These are phyloP conservation scores for Penicillium nordicum DNA, from an alignment of 2,329 filamentous ascomycete species.

Conservation along the genomic window DNA sequence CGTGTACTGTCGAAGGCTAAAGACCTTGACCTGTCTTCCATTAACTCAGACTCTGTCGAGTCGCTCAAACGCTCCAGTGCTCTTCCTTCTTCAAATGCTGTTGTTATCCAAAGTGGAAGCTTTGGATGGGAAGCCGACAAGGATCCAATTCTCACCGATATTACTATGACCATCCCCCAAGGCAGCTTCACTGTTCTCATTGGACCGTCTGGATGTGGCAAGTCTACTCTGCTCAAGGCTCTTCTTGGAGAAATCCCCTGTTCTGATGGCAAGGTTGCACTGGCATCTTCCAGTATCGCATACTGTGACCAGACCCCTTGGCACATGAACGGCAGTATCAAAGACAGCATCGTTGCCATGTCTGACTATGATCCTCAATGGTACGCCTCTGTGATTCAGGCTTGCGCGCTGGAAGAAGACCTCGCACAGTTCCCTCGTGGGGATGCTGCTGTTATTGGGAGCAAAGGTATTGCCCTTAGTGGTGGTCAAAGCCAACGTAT, in stretches of 20 bases:
- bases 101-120: conserved; percentile 44
- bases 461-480: conserved; percentile 51
- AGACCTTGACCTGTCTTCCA: conserved; percentile 25
- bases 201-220: conserved; percentile 53
- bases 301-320: conserved; percentile 44
- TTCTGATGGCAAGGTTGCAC: conserved; percentile 32
- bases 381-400: conserved; percentile 37
- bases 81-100: conserved; percentile 24
- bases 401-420: conserved; percentile 41
- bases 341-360: conserved; percentile 40
- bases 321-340: conserved; percentile 42
- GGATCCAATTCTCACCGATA: conserved; percentile 40
- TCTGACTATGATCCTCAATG: conserved; percentile 36
- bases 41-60: conserved; percentile 22
- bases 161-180: conserved; percentile 42
- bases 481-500: conserved; percentile 54
- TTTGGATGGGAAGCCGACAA: conserved; percentile 49
- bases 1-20: conserved; percentile 18
- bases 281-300: conserved; percentile 33
- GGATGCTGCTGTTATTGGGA: conserved; percentile 49
- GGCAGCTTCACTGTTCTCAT: conserved; percentile 49
- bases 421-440: conserved; percentile 40
- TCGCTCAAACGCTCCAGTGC: conserved; percentile 20
- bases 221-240: conserved; percentile 50
- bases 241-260: conserved; percentile 45